phyloP scores from a whole-genome alignment of 2,329 filamentous ascomycete species.

The Proliferodiscus dingleyae region DNA sequence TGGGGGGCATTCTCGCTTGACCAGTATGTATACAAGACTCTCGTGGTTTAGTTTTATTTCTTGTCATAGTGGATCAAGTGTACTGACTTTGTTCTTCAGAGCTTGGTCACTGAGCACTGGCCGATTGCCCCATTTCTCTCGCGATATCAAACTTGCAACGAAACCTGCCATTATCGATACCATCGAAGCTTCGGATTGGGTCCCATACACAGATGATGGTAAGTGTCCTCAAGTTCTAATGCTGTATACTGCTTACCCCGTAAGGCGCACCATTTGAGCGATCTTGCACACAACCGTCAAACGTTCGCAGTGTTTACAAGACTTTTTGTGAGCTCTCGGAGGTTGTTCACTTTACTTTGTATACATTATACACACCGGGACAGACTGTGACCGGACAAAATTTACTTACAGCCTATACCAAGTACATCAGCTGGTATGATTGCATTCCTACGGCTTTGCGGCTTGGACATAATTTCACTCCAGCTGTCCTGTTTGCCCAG shows the following conservation, averaged over 20 bases:
- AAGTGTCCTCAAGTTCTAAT: neutral
- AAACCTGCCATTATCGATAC: slow-evolving; percentile 57
- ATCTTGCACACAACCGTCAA: slow-evolving; percentile 59
- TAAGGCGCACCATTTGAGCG: slow-evolving; percentile 44
- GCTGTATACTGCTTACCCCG: slow-evolving; percentile 1
- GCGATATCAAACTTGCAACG: slow-evolving; percentile 49
- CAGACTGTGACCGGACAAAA: slow-evolving; percentile 59
- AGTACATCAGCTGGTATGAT: slow-evolving; percentile 69
- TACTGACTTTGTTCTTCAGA: too few species aligned
- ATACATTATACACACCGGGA: slow-evolving; percentile 65
- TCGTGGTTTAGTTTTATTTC: too few species aligned
- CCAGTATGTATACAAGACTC: slow-evolving; percentile 58
- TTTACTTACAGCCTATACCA: slow-evolving; percentile 59
- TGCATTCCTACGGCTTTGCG: slow-evolving; percentile 59
- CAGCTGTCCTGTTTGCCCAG: slow-evolving; percentile 70
- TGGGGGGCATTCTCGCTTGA: slow-evolving; percentile 51
- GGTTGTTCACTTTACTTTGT: slow-evolving; percentile 58
- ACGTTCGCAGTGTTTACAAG: slow-evolving; percentile 63
- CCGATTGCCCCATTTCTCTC: slow-evolving; percentile 55
- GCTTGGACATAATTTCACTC: slow-evolving; percentile 64
- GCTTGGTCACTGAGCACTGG: slow-evolving; percentile 63
- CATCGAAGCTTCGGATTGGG: slow-evolving; percentile 53
- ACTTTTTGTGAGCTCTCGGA: slow-evolving; percentile 69
- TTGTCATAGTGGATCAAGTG: too few species aligned
- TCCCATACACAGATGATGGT: slow-evolving; percentile 32